These are phyloP conservation scores for Thuidium tamariscinum DNA, from an alignment of 225 moss, liverwort and hornwort genomes.

Conservation along the genomic window DNA sequence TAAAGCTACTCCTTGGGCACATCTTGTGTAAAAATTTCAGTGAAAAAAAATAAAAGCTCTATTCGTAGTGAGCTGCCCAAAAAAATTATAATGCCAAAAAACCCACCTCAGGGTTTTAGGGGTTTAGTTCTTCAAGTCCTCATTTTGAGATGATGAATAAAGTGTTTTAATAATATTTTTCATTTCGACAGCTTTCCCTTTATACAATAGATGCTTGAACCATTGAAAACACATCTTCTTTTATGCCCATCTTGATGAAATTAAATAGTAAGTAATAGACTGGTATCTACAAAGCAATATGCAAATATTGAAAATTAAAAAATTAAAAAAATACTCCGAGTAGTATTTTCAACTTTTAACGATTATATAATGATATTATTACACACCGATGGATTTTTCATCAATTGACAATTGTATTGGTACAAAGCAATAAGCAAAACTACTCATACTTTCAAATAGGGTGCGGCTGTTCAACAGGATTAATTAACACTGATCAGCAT, in stretches of 20 bases:
- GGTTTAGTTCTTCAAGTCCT: too few species aligned
- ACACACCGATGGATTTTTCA: rapidly evolving
- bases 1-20: too few species aligned
- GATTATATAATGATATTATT: not conserved
- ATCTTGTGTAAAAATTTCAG: too few species aligned
- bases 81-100: too few species aligned
- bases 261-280: not conserved
- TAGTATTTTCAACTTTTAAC: not conserved
- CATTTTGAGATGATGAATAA: not conserved
- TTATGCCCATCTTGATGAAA: not conserved
- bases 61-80: too few species aligned
- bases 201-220: not conserved
- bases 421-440: not conserved
- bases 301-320: not conserved
- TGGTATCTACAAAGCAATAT: too few species aligned
- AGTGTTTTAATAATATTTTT: not conserved
- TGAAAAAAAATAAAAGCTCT: too few species aligned
- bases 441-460: not conserved
- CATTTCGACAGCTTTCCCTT: not conserved
- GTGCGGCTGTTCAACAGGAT: too few species aligned
- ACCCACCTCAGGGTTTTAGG: too few species aligned
- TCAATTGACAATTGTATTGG: not conserved
- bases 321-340: too few species aligned
- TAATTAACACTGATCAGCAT: not conserved
- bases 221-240: not conserved